Evolutionary conservation across 2,329 filamentous ascomycete genomes (phyloP), one percentile per base, ranked within the genome.

Genomic region (Sporothrix sp.): DNA sequence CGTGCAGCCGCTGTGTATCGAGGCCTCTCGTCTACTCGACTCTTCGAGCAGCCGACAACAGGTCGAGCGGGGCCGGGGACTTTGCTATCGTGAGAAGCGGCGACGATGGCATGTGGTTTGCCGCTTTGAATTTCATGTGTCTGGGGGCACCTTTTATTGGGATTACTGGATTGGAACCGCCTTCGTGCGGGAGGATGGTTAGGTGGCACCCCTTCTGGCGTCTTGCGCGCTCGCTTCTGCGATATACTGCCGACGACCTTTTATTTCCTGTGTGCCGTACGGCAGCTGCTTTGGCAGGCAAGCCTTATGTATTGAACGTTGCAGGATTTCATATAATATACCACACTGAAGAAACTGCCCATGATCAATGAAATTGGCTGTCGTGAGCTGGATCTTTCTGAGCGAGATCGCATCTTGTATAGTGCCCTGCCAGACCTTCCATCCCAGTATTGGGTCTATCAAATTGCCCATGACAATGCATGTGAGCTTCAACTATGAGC

Each of bases 151-250:
- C n/a, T n/a, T n/a, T n/a, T n/a, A n/a, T n/a, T n/a, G n/a, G n/a
- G n/a, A 37, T 16, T 32, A 35, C 18, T 13, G 42, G 27, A 27
- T 35, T 35, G 25, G 39, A 28, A 28, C 39, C 39, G 39, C 39
- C 39, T 30, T 42, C 23, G 39, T 42, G 39, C 39, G 30, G 28
- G 23, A 38, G n/a, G n/a, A 40, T 20, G 27, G 27, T 18, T 32
- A 33, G 23, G 18, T n/a, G 35, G 36, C 25, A 21, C 60, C 8
- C 66, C 3, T 42, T 40, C 18, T 16, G 3, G 6, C 30, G 16
- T 3, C 13, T 11, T 18, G 16, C n/a, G 7, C 13, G 4, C 20
- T 5, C 18, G 16, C 10, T 16, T 42, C n/a, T 20, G 39, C 39
- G 4, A 42, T 11, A 30, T 14, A 25, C 39, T 7, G n/a, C 16